Evolutionary conservation across 73 alveolate species (phyloP), one percentile per base, ranked within the genome.

Genomic region (Tetrahymena borealis): DNA sequence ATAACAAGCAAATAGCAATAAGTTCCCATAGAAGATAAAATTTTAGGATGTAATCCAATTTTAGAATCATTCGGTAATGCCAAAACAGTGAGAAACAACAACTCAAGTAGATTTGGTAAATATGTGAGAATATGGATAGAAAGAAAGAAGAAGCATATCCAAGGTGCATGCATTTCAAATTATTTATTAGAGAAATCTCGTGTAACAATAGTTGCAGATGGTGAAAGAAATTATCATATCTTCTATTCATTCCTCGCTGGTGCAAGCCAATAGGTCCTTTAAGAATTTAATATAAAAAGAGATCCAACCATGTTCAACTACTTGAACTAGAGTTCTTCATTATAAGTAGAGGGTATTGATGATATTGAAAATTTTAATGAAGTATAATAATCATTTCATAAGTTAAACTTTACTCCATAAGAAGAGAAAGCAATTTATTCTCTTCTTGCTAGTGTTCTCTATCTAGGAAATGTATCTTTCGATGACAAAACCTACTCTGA

Each of bases 31-130:
- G 99, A 98, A 94, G 98, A 94, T 92, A 96, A 98, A 95, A 98
- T 99, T 32, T 96, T 98, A 39, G 98, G 97, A 60, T 97, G 99
- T 60, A 98, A 98, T 96, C 99, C 99, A 11, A 94, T 99, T n/a
- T 96, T 99, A 32, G 99, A 99, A 93, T 99, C 99, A 13, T 99
- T 98, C 92, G 99, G 99, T 36, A 98, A 99, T 95, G 99, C 99
- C 3, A 98, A 98, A 90, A 98, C 99, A 15, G 42, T 98, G 33
- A 96, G 97, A 90, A 98, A 98, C 42, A 97, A 98, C 94, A 98
- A 98, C 91, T 96, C 98, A 91, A 95, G 99, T 79, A 94, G 99
- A 91, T 99, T 99, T 94, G 99, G 99, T 36, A 99, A 99, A 95
- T 98, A 97, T 95, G 98, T 98, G 43, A 97, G 97, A 93, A 95